These are phyloP conservation scores for Phytophthora podocarpi DNA, from an alignment of 352 stramenopile species.

Conservation along the genomic window DNA sequence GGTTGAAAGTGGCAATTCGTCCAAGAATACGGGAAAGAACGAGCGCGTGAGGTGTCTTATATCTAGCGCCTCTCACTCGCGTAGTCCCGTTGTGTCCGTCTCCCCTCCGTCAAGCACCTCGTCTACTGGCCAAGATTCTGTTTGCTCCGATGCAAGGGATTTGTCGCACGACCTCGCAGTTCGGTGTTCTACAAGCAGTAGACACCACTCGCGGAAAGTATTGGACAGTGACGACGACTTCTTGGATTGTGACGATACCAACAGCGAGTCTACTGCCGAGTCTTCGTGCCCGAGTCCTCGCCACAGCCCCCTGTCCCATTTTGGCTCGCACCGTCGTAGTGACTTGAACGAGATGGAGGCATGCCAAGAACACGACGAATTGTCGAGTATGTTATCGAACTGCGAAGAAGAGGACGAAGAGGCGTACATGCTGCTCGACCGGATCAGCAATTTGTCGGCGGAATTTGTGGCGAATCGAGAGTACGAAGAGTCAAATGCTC, in stretches of 20 bases:
- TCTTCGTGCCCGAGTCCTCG: conserved; percentile 76
- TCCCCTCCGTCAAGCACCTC: conserved; percentile 20
- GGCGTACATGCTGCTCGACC: conserved; percentile 66
- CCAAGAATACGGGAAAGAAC: conserved; percentile 14
- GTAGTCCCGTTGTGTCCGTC: conserved; percentile 1
- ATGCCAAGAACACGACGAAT: conserved; percentile 52
- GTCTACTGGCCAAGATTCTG: conserved; percentile 8
- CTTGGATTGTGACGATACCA: conserved; percentile 76
- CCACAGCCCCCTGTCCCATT: conserved; percentile 41
- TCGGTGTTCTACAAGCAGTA: conserved; percentile 8
- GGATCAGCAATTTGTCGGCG: conserved; percentile 62
- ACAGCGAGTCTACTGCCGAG: conserved; percentile 74
- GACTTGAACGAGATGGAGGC: conserved; percentile 33
- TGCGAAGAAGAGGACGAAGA: conserved; percentile 71
- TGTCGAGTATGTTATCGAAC: conserved; percentile 57
- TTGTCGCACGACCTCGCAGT: conserved; percentile 27
- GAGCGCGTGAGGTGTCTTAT: background rate
- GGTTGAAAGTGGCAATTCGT: background rate
- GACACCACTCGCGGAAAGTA: conserved; percentile 20
- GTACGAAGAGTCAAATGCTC: conserved; percentile 70
- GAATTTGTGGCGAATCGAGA: conserved; percentile 75
- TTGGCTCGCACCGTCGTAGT: conserved; percentile 34
- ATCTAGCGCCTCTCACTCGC: conserved; percentile 1
- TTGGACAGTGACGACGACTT: conserved; percentile 59
- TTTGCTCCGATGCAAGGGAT: conserved; percentile 17